These are phyloP conservation scores for Monosporascus sp. DNA, from an alignment of 2,329 filamentous ascomycete genomes.

Conservation along the genomic window DNA sequence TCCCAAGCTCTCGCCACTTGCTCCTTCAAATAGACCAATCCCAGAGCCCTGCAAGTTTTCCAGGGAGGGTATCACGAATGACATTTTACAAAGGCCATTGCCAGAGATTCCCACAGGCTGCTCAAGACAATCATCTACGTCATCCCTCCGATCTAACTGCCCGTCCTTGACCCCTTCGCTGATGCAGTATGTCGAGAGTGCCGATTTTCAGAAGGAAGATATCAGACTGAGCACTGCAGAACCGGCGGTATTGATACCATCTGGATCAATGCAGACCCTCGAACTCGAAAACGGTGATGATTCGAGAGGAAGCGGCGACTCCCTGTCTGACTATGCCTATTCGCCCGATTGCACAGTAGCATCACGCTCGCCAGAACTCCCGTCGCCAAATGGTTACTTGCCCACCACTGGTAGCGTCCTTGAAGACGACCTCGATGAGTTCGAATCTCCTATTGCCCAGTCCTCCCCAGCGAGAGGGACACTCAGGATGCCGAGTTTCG, in stretches of 20 bases:
- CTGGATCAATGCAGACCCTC: constrained; percentile 22
- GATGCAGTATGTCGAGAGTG: constrained; percentile 25
- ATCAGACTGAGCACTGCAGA: constrained; percentile 22
- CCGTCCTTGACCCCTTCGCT: constrained; percentile 28
- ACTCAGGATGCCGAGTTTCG: constrained; percentile 5
- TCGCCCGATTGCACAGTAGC: constrained; percentile 19
- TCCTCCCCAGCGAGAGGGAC: constrained; percentile 10
- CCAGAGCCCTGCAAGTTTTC: constrained; percentile 1
- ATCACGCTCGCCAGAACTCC: constrained; percentile 18
- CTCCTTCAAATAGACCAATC: background rate
- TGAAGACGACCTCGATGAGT: constrained; percentile 23
- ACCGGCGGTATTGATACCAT: constrained; percentile 19
- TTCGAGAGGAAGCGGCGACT: constrained; percentile 13
- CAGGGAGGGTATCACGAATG: constrained; percentile 1
- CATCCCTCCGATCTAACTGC: constrained; percentile 23
- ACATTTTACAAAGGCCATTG: constrained; percentile 20
- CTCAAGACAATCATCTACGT: constrained; percentile 19
- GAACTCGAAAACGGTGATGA: constrained; percentile 11
- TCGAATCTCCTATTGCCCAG: constrained; percentile 15
- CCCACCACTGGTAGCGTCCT: constrained; percentile 26
- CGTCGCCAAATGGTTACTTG: constrained; percentile 23
- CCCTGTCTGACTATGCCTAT: constrained; percentile 24
- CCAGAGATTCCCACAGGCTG: constrained; percentile 20
- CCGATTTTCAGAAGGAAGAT: constrained; percentile 27
- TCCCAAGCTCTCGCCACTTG: constrained; percentile 7